These are phyloP conservation scores for Neophaeococcomyces aloes DNA, from an alignment of 2,329 filamentous ascomycete species.

Conservation along the genomic window DNA sequence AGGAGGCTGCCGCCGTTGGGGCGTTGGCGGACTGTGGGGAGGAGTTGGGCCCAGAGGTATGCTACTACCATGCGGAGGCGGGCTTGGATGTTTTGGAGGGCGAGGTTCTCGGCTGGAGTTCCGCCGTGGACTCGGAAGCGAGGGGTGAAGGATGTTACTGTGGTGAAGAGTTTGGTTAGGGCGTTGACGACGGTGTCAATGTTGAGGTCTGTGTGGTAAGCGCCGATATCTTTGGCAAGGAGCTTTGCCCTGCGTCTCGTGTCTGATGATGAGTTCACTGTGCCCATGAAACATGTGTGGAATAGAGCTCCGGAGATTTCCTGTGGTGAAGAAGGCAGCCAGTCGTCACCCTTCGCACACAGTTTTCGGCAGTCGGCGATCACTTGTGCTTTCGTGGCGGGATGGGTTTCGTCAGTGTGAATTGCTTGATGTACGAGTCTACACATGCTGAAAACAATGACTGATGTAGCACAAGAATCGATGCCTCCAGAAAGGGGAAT, in stretches of 20 bases:
- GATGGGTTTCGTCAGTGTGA: slow-evolving; percentile 35
- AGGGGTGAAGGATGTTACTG: slow-evolving; percentile 50
- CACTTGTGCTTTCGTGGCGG: slow-evolving; percentile 32
- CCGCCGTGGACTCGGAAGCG: slow-evolving; percentile 57
- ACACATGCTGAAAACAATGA: slow-evolving; percentile 37
- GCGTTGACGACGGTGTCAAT: slow-evolving; percentile 51
- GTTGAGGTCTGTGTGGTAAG: slow-evolving; percentile 62
- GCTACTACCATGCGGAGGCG: slow-evolving; percentile 55
- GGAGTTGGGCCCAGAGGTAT: slow-evolving; percentile 54
- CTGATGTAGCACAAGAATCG: slow-evolving; percentile 28
- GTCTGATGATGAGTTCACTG: slow-evolving; percentile 54
- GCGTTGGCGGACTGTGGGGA: slow-evolving; percentile 48
- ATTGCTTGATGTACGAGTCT: slow-evolving; percentile 46
- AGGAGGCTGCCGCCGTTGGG: slow-evolving; percentile 50
- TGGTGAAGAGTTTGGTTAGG: slow-evolving; percentile 48
- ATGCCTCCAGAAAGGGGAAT: slow-evolving; percentile 32
- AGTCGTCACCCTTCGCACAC: slow-evolving; percentile 35
- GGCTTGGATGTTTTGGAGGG: slow-evolving; percentile 57
- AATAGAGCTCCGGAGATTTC: slow-evolving; percentile 52
- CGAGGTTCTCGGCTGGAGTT: slow-evolving; percentile 49
- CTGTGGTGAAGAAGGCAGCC: slow-evolving; percentile 47
- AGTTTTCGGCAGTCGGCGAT: slow-evolving; percentile 45
- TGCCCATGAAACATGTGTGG: slow-evolving; percentile 61
- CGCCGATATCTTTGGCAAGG: slow-evolving; percentile 36
- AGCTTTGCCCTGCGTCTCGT: slow-evolving; percentile 56